Base-by-base conservation (phyloP, 2,329 filamentous ascomycete genomes). In the Coleophoma cylindrospora region DNA sequence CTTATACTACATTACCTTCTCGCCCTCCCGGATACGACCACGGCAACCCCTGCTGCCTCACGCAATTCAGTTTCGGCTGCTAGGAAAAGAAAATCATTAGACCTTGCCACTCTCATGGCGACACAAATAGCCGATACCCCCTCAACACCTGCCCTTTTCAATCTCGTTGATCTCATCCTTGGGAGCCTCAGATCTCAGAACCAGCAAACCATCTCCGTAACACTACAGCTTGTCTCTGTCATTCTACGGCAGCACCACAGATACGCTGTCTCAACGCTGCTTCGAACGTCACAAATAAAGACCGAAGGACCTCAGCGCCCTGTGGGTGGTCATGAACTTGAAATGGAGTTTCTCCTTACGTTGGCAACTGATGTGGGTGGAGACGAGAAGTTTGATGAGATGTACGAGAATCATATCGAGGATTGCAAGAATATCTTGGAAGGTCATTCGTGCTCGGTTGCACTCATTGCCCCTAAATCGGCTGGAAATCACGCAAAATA, bases 1-100 rank as follows among this genome's bases (percentile, higher is more conserved):
- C 86, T 96, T 53, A 94, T 97, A 48, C 79, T 99, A 6, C 88
- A 91, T 57, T 99, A 97, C 65, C 79, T 99, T 1, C 76, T 99
- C 32, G 92, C 89, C 14, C 79, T 96, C 9, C 86, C 88, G 1
- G 86, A 87, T 50, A 64, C 69, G 1, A 64, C 70, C 7, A 56
- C 74, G 40, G 45, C 57, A 4, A 51, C 53, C 3, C 54, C 56
- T 3, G 58, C 61, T 43, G 54, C 61, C 27, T 59, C 62, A 41
- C 73, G 72, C 45, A 80, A 81, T 22, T 74, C 76, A 17, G 74
- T 83, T 15, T 87, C 84, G 55, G 83, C 84, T 43, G 80, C 87
- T 9, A 87, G 89, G 56, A 87, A 91, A 62, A 83, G 91, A 50
- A 95, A 92, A 68, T 96, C 92, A 1, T 79, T 97, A 68, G 88